Evolutionary conservation across 257 asterid genomes (phyloP).

Genomic region (Coffea canephora): DNA sequence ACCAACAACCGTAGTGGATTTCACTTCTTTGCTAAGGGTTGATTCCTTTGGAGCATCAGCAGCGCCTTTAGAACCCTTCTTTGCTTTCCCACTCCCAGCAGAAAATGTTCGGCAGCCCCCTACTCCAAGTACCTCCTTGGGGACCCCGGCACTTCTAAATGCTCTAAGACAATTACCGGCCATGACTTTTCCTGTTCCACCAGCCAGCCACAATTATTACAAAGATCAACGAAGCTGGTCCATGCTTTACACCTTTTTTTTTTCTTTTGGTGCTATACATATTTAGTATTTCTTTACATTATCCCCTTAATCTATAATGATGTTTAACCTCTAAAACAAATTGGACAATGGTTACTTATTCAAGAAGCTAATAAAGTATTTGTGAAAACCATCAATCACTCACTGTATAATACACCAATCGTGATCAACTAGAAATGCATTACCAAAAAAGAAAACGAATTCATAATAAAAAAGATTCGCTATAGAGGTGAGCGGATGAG

Average conservation of each 20-base stretch:
- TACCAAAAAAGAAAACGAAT: too few relatives aligned
- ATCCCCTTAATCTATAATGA: too few relatives aligned
- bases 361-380: too few relatives aligned
- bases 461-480: too few relatives aligned
- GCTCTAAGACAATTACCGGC: constrained; percentile 37
- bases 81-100: constrained; percentile 72
- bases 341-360: too few relatives aligned
- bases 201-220: constrained; percentile 3
- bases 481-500: too few relatives aligned
- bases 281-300: too few relatives aligned
- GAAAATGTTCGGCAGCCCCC: constrained; percentile 66
- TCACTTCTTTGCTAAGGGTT: constrained; percentile 75
- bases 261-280: too few relatives aligned
- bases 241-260: neutral
- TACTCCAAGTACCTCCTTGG: constrained; percentile 38
- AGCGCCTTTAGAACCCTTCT: constrained; percentile 84
- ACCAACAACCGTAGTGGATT: constrained; percentile 77
- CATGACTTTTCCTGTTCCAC: constrained; percentile 36
- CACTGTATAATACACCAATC: too few relatives aligned
- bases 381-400: too few relatives aligned
- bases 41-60: constrained; percentile 77
- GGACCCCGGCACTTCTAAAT: constrained; percentile 36
- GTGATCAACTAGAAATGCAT: too few relatives aligned
- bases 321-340: too few relatives aligned
- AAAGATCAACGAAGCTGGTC: neutral